Percentiles rank a stretch among this genome's conserved stretches.
Evolutionary conservation across 768 basidiomycete genomes (phyloP).

Genomic region (Pleurotus salmoneostramineus): DNA sequence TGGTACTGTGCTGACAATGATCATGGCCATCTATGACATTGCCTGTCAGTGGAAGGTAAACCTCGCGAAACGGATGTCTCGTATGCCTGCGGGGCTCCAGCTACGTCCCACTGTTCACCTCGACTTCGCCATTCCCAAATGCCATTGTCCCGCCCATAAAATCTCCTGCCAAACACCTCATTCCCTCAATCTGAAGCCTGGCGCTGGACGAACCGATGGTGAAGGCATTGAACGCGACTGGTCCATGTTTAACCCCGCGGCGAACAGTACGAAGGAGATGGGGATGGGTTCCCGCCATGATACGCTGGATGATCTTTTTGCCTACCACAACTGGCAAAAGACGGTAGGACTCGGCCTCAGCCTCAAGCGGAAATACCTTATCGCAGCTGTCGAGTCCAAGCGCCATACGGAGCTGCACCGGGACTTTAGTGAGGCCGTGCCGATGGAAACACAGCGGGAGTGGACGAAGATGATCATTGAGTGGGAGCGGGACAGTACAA

Average conservation of each 20-base stretch:
- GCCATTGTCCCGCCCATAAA: not conserved
- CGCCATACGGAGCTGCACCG: too few relatives aligned
- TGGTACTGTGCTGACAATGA: not conserved
- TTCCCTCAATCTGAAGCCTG: conserved; percentile 22
- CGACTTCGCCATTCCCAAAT: conserved; percentile 18
- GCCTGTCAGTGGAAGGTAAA: conserved; percentile 24
- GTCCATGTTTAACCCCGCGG: not conserved
- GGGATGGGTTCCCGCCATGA: conserved; percentile 15
- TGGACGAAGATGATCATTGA: too few relatives aligned
- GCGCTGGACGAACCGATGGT: conserved; percentile 23
- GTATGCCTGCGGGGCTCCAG: conserved; percentile 1
- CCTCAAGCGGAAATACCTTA: too few relatives aligned
- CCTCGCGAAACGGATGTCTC: conserved; percentile 11
- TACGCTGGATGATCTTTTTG: conserved; percentile 27
- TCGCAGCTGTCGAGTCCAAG: too few relatives aligned
- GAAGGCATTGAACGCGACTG: conserved; percentile 18
- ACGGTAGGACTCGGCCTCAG: conserved; percentile 13
- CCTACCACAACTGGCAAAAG: conserved; percentile 25
- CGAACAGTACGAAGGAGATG: conserved; percentile 10
- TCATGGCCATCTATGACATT: conserved; percentile 27
- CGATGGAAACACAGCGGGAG: too few relatives aligned
- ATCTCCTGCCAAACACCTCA: conserved; percentile 7
- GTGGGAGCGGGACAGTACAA: too few relatives aligned
- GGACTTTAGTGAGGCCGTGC: too few relatives aligned
- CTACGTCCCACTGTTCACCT: conserved; percentile 12